phyloP scores from a whole-genome alignment of 2,329 filamentous ascomycete genomes.

The Dactylellina haptotyla region DNA sequence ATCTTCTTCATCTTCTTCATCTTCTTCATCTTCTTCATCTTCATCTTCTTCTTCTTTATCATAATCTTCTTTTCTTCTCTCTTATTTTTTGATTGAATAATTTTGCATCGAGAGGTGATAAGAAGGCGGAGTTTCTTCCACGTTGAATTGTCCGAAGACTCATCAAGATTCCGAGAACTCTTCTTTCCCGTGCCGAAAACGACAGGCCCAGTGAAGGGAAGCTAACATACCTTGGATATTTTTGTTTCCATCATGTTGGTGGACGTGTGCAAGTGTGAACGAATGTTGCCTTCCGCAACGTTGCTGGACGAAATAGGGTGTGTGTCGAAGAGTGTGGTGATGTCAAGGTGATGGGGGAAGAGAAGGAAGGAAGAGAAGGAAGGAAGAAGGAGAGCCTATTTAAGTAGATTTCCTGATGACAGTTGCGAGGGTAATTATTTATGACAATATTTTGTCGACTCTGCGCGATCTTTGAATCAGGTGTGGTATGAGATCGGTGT shows the following conservation, averaged over 20 bases:
- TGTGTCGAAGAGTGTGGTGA: too few relatives aligned
- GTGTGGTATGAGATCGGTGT: too few relatives aligned
- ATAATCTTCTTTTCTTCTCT: background rate
- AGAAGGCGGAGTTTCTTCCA: too few relatives aligned
- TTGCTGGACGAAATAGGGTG: too few relatives aligned
- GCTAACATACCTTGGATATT: conserved; percentile 24
- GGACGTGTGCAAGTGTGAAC: background rate
- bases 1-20: background rate
- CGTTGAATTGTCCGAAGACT: too few relatives aligned
- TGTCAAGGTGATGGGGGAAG: conserved; percentile 3
- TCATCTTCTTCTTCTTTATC: background rate
- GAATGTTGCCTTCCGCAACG: background rate
- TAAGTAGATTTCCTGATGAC: background rate
- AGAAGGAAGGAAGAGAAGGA: background rate
- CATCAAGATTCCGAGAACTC: background rate
- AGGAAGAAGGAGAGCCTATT: background rate
- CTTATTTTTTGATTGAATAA: too few relatives aligned
- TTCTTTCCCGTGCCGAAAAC: conserved; percentile 3
- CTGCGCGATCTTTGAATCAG: background rate
- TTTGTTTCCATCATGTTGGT: background rate
- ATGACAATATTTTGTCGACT: background rate
- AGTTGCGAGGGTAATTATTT: background rate
- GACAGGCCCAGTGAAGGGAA: background rate
- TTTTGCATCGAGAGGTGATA: too few relatives aligned
- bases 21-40: background rate